Evolutionary conservation across 176 grass and related monocot genomes (phyloP).

Genomic region (Pontederia crassipes): DNA sequence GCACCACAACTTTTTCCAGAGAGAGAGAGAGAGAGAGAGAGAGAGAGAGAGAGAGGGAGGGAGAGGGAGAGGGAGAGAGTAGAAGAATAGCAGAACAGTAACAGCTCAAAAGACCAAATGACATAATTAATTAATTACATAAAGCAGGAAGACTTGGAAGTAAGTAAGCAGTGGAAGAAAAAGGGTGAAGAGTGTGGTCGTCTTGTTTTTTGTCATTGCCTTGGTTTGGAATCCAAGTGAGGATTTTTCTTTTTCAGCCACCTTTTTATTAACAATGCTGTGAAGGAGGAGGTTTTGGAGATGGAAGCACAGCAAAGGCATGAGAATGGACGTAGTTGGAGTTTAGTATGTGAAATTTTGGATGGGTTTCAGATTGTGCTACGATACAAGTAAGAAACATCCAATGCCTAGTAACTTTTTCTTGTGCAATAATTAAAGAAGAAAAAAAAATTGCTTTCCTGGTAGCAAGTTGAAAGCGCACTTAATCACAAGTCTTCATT

Average conservation of each 20-base stretch:
- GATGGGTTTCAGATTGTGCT: not conserved
- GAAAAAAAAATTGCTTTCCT: too few species aligned
- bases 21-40: too few species aligned
- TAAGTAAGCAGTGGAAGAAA: not conserved
- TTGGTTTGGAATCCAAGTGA: not conserved
- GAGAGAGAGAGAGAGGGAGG: too few species aligned
- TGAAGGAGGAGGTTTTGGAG: not conserved
- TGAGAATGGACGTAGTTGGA: not conserved
- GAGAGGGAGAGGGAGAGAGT: too few species aligned
- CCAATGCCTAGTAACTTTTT: not conserved
- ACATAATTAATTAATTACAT: not conserved
- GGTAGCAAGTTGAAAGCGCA: too few species aligned
- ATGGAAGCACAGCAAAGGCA: not conserved
- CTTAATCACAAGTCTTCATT: too few species aligned
- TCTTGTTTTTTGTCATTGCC: not conserved
- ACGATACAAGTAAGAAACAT: not conserved
- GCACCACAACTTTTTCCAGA: too few species aligned
- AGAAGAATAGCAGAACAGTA: too few species aligned
- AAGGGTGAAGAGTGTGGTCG: not conserved
- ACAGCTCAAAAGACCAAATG: not conserved
- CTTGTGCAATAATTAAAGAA: too few species aligned
- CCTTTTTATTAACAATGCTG: not conserved
- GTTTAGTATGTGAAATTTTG: not conserved
- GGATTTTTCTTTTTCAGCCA: not conserved
- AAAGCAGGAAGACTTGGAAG: constrained; percentile 1